A percentile compares a stretch with the other conserved stretches of the same genome.
phyloP scores from a whole-genome alignment of 306 rosid genomes.

The Gleditsia sinensis region DNA sequence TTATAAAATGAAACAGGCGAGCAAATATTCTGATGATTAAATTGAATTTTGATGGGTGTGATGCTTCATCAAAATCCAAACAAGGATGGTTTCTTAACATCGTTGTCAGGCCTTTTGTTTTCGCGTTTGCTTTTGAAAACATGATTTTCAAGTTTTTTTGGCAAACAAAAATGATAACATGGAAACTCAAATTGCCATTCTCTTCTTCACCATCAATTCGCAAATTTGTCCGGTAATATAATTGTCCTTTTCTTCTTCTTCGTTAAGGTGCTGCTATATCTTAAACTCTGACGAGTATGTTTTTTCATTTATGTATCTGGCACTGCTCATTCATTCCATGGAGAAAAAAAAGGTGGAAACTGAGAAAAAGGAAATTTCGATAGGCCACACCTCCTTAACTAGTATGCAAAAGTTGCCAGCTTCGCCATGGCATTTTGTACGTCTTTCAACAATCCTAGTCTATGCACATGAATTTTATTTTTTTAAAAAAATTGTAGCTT shows the following conservation, averaged over 20 bases:
- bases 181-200: not conserved
- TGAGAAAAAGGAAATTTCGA: constrained; percentile 2
- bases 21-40: not conserved
- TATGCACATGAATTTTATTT: constrained; percentile 30
- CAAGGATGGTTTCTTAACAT: constrained; percentile 1
- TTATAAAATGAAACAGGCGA: not conserved
- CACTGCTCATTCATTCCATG: constrained; percentile 36
- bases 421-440: not conserved
- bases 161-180: not conserved
- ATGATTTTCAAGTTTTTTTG: not conserved
- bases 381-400: not conserved
- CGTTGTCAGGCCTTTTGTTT: not conserved
- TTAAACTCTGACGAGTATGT: constrained; percentile 12
- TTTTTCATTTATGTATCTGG: constrained; percentile 20
- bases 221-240: not conserved
- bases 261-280: constrained; percentile 4
- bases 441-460: constrained; percentile 18
- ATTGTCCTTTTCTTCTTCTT: constrained; percentile 33
- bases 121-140: not conserved
- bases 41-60: not conserved
- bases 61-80: not conserved
- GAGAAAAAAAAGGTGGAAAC: constrained; percentile 19
- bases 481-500: no score
- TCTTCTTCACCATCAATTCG: not conserved
- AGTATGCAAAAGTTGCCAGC: not conserved